Conservation (phyloP, 2,329 filamentous ascomycete species). For the Pseudogymnoascus sp. region DNA sequence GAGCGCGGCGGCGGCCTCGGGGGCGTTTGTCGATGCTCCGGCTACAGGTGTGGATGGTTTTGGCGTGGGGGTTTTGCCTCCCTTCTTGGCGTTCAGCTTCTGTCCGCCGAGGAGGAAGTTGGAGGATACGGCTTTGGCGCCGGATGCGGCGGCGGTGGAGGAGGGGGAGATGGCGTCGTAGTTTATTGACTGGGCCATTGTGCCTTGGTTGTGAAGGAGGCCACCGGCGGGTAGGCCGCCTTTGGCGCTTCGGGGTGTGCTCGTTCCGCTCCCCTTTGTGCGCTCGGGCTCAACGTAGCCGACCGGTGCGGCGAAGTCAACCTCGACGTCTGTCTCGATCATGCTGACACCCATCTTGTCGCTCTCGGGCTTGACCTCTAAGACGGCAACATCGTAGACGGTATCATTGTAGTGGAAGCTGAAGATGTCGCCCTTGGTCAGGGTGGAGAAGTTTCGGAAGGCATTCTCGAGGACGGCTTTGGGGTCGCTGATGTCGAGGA, state of each 20-base stretch:
- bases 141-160: conserved; percentile 54
- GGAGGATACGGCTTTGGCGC: conserved; percentile 56
- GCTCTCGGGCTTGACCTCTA: conserved; percentile 83
- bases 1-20: conserved; percentile 29
- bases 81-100: conserved; percentile 74
- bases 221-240: conserved; percentile 62
- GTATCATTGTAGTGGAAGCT: conserved; percentile 96
- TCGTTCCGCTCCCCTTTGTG: conserved; percentile 61
- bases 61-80: conserved; percentile 63
- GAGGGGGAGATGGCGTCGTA: conserved; percentile 83
- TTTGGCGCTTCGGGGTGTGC: conserved; percentile 64
- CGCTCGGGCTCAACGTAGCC: conserved; percentile 86
- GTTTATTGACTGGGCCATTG: conserved; percentile 97
- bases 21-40: conserved; percentile 36
- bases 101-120: conserved; percentile 77
- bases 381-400: conserved; percentile 82
- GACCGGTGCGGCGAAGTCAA: conserved; percentile 89
- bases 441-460: conserved; percentile 88
- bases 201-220: conserved; percentile 72
- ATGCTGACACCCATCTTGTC: conserved; percentile 84
- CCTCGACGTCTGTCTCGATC: conserved; percentile 90
- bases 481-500: conserved; percentile 94
- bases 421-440: conserved; percentile 91
- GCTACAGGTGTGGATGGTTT: conserved; percentile 66
- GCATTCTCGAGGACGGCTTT: conserved; percentile 96